These are phyloP conservation scores for Lolium perenne DNA, from an alignment of 176 grass and related monocot genomes.

Conservation along the genomic window DNA sequence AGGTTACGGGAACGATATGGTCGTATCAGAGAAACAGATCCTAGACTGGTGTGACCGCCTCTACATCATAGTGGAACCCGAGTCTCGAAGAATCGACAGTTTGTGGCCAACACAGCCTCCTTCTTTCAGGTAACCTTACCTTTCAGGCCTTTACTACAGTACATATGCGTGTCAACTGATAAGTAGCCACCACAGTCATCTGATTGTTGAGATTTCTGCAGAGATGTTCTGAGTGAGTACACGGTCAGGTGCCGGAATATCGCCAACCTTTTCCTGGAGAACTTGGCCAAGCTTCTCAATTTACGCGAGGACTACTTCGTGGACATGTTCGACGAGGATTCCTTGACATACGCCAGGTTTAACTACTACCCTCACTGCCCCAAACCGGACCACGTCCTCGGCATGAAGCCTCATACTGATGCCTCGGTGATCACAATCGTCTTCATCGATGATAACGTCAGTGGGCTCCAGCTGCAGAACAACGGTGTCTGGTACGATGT, in stretches of 20 bases:
- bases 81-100: constrained; percentile 27
- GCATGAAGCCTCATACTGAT: constrained; percentile 65
- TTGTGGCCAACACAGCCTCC: constrained; percentile 27
- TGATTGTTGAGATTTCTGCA: background rate
- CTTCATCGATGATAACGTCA: constrained; percentile 52
- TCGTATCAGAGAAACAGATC: constrained; percentile 44
- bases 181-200: background rate
- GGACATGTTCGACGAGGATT: constrained; percentile 36
- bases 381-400: constrained; percentile 54
- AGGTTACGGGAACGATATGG: constrained; percentile 63
- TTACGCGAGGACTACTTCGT: constrained; percentile 37
- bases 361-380: constrained; percentile 60
- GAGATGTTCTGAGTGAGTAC: constrained; percentile 49
- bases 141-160: background rate
- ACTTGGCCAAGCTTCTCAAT: constrained; percentile 36
- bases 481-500: constrained; percentile 50
- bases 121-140: background rate
- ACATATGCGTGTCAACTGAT: background rate
- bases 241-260: constrained; percentile 40
- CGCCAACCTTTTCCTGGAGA: constrained; percentile 21
- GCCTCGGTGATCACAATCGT: constrained; percentile 52
- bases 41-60: constrained; percentile 62
- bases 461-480: constrained; percentile 58
- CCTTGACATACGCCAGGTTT: constrained; percentile 47
- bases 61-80: constrained; percentile 54